Percentiles rank a stretch among this genome's conserved stretches.
These are phyloP conservation scores for Lichtheimia hyalospora DNA, from an alignment of 371 early-diverging fungal genomes.

Conservation along the genomic window DNA sequence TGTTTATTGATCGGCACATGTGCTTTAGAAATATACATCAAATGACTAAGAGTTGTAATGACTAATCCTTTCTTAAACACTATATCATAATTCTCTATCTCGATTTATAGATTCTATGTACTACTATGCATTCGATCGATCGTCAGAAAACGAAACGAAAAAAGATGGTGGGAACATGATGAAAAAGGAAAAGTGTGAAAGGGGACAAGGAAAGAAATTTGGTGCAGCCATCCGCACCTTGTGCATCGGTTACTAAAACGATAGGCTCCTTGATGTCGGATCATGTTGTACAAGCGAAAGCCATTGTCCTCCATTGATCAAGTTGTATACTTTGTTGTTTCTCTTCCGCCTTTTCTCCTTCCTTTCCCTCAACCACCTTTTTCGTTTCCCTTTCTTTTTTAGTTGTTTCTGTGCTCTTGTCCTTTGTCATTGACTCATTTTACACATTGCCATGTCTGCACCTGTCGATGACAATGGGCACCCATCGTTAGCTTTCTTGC, in stretches of 20 bases:
- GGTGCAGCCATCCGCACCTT: neutral
- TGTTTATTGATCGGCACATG: too few relatives aligned
- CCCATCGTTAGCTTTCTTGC: neutral
- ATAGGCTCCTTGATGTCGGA: conserved; percentile 1
- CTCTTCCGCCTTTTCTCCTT: neutral
- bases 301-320: conserved; percentile 10
- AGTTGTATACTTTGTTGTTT: conserved; percentile 1
- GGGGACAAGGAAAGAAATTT: neutral
- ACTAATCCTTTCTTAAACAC: too few relatives aligned
- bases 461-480: conserved; percentile 17
- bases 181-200: neutral
- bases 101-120: too few relatives aligned
- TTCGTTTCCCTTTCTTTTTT: conserved; percentile 2
- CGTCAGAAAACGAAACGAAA: too few relatives aligned
- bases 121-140: too few relatives aligned
- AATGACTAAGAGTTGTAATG: too few relatives aligned
- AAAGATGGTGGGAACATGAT: too few relatives aligned
- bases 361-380: neutral
- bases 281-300: conserved; percentile 7
- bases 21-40: too few relatives aligned
- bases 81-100: too few relatives aligned
- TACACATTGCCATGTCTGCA: conserved; percentile 1
- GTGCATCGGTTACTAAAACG: too few relatives aligned
- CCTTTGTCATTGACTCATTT: conserved; percentile 3
- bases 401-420: conserved; percentile 4